A percentile compares a stretch with the other conserved stretches of the same genome.
phyloP scores from a whole-genome alignment of 768 basidiomycete genomes.

The Atractiella rhizophila region DNA sequence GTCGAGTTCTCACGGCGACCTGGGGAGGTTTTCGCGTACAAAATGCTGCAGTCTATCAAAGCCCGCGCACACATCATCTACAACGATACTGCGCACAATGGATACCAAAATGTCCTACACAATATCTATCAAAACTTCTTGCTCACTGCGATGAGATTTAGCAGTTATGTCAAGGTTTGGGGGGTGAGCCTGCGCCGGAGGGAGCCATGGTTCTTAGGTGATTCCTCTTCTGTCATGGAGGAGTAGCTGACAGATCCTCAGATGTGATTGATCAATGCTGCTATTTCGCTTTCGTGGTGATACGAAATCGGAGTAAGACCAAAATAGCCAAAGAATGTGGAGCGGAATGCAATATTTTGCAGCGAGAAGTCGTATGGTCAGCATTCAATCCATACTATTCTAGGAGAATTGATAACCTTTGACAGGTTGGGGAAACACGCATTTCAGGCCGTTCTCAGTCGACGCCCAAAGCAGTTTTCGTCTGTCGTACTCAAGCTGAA shows the following conservation, averaged over 20 bases:
- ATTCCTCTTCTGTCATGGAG: constrained; percentile 13
- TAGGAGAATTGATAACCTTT: too few species aligned
- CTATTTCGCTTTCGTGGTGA: too few species aligned
- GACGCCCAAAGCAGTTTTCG: too few species aligned
- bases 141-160: constrained; percentile 61
- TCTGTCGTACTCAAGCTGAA: too few species aligned
- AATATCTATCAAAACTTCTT: constrained; percentile 75
- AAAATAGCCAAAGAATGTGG: too few species aligned
- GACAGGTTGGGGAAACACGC: too few species aligned
- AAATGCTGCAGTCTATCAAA: constrained; percentile 58
- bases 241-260: not conserved
- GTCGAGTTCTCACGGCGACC: constrained; percentile 40
- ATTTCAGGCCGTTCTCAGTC: too few species aligned
- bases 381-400: too few species aligned
- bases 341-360: constrained; percentile 43
- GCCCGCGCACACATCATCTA: constrained; percentile 55
- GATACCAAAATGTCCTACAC: constrained; percentile 33
- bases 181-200: constrained; percentile 5
- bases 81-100: constrained; percentile 47
- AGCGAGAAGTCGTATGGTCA: too few species aligned
- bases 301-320: too few species aligned
- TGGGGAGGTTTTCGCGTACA: constrained; percentile 38
- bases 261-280: constrained; percentile 3
- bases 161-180: constrained; percentile 39
- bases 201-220: constrained; percentile 34